phyloP scores from a whole-genome alignment of 2,329 filamentous ascomycete species.

The Scytalidium sp. region DNA sequence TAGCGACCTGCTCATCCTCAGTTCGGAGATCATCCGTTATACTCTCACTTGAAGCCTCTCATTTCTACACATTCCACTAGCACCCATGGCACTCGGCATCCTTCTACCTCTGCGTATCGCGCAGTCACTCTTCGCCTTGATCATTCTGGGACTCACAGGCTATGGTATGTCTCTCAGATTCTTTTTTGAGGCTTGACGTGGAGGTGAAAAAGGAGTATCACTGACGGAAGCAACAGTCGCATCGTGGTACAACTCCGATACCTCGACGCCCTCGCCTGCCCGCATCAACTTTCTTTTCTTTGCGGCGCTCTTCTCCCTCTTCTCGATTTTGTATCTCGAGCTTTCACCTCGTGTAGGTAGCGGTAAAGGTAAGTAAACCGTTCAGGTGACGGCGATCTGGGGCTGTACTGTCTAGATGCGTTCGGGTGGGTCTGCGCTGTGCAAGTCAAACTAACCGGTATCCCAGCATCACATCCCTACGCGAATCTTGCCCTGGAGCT shows the following conservation, averaged over 20 bases:
- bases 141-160: slow-evolving; percentile 45
- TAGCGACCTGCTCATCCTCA: neutral
- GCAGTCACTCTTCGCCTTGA: slow-evolving; percentile 42
- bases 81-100: slow-evolving; percentile 37
- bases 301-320: slow-evolving; percentile 48
- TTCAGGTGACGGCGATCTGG: slow-evolving; percentile 34
- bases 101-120: slow-evolving; percentile 41
- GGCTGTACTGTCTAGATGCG: neutral
- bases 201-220: slow-evolving; percentile 11
- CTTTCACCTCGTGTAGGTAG: slow-evolving; percentile 40
- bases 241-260: slow-evolving; percentile 58
- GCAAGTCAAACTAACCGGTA: neutral
- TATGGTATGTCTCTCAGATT: slow-evolving; percentile 40
- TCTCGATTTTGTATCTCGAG: slow-evolving; percentile 54
- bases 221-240: slow-evolving; percentile 44
- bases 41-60: slow-evolving; percentile 3
- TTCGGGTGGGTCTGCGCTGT: neutral
- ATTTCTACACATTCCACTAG: neutral
- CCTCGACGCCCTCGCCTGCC: slow-evolving; percentile 49
- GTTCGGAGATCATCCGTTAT: neutral
- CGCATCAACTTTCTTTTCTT: slow-evolving; percentile 59
- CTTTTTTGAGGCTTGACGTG: slow-evolving; percentile 3
- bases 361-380: slow-evolving; percentile 10
- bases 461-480: slow-evolving; percentile 44
- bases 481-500: slow-evolving; percentile 46